Evolutionary conservation across 805 yeast genomes (phyloP), one percentile per base, ranked within the genome.

Genomic region (Lachancea kluyveri): DNA sequence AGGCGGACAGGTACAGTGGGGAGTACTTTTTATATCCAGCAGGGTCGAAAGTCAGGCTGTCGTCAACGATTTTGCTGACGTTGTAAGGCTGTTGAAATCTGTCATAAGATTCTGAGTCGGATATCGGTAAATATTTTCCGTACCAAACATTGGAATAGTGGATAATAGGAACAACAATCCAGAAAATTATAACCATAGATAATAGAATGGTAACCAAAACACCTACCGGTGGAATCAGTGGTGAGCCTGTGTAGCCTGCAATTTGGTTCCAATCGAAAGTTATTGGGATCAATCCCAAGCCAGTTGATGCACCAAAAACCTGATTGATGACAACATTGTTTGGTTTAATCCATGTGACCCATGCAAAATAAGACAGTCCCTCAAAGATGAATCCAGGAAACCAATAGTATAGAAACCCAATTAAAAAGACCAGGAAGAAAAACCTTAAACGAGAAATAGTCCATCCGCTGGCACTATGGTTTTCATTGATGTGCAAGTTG

Each of bases 271-370:
- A 79, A 55, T 79, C 85, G 46, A 79, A 77, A 11, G 81, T 72
- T 26, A 77, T 51, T 8, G 87, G 87, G 42, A 77, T 54, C 50
- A 77, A 48, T 13, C 84, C 86, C 37, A 79, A 57, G 9, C 88
- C 88, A 10, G 72, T 57, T 7, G 58, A 40, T 5, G 71, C 62
- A 29, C 90, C 90, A 43, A 79, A 79, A 11, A 80, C 59, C 46
- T 74, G 80, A 43, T 75, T 77, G 13, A 79, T 67, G n/a, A 67
- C 65, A 31, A 70, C 70, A 48, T 74, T 74, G 25, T 73, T 54
- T 35, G 33, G 40, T n/a, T 71, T 71, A 14, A 64, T 65, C 13
- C 79, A 65, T 24, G 77, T 70, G 66, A 79, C 33, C 40, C 42
- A 47, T 8, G 74, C 67, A 46, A 81, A 76, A 42, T 65, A 62